phyloP scores from a whole-genome alignment of 2,329 filamentous ascomycete genomes.

The Penicillium sp. region DNA sequence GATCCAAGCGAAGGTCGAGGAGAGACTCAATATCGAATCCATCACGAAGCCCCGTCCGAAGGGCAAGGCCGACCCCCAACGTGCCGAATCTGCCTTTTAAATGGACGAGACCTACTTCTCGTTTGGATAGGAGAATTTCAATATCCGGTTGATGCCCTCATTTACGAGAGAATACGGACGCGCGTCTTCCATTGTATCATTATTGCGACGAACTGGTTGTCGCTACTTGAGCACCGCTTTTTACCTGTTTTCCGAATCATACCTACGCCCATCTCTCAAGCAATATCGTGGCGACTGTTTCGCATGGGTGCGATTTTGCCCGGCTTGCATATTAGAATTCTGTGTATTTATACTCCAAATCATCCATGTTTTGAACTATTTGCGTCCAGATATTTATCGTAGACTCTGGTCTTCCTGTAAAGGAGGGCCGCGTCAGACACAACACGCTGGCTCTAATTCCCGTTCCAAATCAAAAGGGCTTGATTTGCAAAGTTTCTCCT shows the following conservation, averaged over 20 bases:
- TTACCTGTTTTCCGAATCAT: constrained; percentile 11
- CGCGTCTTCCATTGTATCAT: constrained; percentile 16
- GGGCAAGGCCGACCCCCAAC: constrained; percentile 18
- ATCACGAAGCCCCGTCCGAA: constrained; percentile 33
- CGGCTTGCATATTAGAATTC: constrained; percentile 27
- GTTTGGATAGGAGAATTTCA: not conserved
- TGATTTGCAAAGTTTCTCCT: too few relatives aligned
- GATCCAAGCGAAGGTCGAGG: constrained; percentile 37
- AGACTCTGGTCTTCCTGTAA: not conserved
- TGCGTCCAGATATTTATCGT: not conserved
- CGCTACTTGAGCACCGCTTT: constrained; percentile 5
- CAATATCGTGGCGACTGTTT: constrained; percentile 4
- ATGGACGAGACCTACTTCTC: not conserved
- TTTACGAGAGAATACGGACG: not conserved
- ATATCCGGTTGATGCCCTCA: not conserved
- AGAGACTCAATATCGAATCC: constrained; percentile 32
- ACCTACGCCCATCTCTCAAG: constrained; percentile 2
- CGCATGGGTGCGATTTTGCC: constrained; percentile 9
- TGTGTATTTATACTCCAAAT: constrained; percentile 32
- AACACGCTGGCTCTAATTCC: too few relatives aligned
- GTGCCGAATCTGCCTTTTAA: not conserved
- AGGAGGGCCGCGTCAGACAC: too few relatives aligned
- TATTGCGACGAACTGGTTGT: constrained; percentile 17
- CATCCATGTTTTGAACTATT: not conserved
- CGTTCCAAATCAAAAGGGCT: too few relatives aligned